Conservation (phyloP, 257 asterid species). For the Penstemon barbatus region DNA sequence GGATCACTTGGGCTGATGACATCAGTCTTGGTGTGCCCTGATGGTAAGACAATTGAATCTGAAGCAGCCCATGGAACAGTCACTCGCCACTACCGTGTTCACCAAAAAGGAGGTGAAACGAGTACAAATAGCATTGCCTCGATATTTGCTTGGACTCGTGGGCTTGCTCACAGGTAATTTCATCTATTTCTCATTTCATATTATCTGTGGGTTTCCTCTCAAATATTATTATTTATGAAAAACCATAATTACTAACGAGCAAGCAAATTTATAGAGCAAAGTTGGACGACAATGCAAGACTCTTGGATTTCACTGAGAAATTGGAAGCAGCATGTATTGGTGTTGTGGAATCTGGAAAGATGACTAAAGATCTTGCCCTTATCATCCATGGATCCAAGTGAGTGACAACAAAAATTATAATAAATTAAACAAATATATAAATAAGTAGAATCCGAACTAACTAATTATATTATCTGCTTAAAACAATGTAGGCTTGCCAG, state of each 20-base stretch:
- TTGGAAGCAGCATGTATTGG: slow-evolving; percentile 90
- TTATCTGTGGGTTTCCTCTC: too few species aligned
- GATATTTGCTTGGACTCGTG: slow-evolving; percentile 98
- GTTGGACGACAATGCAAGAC: slow-evolving; percentile 76
- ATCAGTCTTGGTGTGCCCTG: slow-evolving; percentile 98
- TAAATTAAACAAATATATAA: too few species aligned
- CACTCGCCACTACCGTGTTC: slow-evolving; percentile 95
- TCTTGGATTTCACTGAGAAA: slow-evolving; percentile 87
- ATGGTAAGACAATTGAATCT: slow-evolving; percentile 98
- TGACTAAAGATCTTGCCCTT: slow-evolving; percentile 99
- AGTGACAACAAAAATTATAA: slow-evolving; percentile 16
- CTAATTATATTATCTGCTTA: neutral
- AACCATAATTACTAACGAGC: neutral
- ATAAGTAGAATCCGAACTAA: too few species aligned
- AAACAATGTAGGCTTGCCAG: slow-evolving; percentile 56
- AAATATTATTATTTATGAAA: too few species aligned
- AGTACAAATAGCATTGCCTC: slow-evolving; percentile 99
- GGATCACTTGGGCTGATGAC: slow-evolving; percentile 99
- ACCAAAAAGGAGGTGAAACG: slow-evolving; percentile 98
- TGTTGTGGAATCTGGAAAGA: slow-evolving; percentile 90
- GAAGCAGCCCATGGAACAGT: slow-evolving; percentile 99
- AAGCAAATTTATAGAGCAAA: slow-evolving; percentile 62
- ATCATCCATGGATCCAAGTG: slow-evolving; percentile 92
- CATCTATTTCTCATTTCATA: neutral
- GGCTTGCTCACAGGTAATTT: slow-evolving; percentile 90